Percentiles rank a stretch among this genome's conserved stretches.
Conservation (phyloP, 805 yeast genomes). For the Candida boidinii region DNA sequence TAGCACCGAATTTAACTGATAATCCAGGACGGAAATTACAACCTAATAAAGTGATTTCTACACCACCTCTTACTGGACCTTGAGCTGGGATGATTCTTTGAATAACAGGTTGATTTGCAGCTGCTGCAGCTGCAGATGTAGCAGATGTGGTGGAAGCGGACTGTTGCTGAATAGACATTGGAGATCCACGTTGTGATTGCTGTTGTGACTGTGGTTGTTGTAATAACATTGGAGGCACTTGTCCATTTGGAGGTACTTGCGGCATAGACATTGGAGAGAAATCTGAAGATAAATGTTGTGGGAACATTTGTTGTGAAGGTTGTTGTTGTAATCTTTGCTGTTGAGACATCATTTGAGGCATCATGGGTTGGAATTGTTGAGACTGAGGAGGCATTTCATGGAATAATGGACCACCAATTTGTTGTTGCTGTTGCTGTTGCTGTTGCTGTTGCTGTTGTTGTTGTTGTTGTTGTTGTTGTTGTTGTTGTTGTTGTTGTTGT, state of each 20-base stretch:
- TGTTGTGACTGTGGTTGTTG: neutral
- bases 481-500: neutral
- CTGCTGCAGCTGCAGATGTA: neutral
- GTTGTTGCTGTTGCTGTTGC: constrained; percentile 1
- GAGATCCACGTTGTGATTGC: neutral
- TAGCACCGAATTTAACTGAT: constrained; percentile 78
- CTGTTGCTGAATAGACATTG: constrained; percentile 1
- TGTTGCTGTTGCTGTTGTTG: neutral
- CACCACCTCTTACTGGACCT: constrained; percentile 95
- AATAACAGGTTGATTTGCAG: constrained; percentile 40
- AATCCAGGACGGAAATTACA: constrained; percentile 78
- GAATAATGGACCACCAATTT: no score
- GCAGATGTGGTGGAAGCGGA: neutral
- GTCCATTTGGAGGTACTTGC: no score
- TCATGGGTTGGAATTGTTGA: no score
- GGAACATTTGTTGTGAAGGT: no score
- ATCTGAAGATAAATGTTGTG: no score
- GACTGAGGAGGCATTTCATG: no score
- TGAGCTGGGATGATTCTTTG: constrained; percentile 90
- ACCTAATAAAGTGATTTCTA: constrained; percentile 88
- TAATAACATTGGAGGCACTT: no score
- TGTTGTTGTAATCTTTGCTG: no score
- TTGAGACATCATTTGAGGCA: no score
- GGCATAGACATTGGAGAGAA: no score
- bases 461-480: neutral